phyloP scores from a whole-genome alignment of 139 green algal species.

The Zygnema circumcarinatum region DNA sequence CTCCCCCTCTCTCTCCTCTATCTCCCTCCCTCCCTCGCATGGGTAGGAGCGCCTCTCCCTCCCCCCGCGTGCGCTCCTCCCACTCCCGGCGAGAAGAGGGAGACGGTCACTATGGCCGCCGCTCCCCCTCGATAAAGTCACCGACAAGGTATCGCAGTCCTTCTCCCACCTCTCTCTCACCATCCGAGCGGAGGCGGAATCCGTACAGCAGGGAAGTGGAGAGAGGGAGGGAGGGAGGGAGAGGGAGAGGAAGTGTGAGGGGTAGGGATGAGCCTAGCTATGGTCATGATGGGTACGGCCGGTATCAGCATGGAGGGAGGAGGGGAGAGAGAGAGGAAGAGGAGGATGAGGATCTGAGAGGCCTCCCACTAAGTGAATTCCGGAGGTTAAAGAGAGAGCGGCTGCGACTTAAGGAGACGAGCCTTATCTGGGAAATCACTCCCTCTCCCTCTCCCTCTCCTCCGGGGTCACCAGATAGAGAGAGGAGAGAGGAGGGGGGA shows the following conservation, averaged over 20 bases:
- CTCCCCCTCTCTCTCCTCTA: not conserved
- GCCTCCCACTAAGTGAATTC: not conserved
- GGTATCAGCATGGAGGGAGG: not conserved
- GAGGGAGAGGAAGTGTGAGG: not conserved
- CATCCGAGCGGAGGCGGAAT: not conserved
- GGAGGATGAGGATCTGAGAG: conserved; percentile 18
- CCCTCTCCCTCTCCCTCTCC: conserved; percentile 6
- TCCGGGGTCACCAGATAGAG: not conserved
- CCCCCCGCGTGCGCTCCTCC: not conserved
- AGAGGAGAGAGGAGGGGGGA: not conserved
- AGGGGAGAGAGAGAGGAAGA: not conserved
- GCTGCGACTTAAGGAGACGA: not conserved
- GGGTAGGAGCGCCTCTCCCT: not conserved
- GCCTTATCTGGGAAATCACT: not conserved
- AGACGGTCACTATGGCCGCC: no score
- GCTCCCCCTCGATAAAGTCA: no score
- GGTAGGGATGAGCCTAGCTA: not conserved
- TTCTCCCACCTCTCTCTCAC: not conserved
- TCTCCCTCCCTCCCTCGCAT: not conserved
- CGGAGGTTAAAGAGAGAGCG: conserved; percentile 7
- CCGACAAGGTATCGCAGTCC: no score
- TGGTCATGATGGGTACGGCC: no score
- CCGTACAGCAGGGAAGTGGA: not conserved
- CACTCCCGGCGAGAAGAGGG: no score
- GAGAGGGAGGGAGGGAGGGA: not conserved